Conservation (phyloP, 345 rosid genomes). For the Lumnitzera racemosa region DNA sequence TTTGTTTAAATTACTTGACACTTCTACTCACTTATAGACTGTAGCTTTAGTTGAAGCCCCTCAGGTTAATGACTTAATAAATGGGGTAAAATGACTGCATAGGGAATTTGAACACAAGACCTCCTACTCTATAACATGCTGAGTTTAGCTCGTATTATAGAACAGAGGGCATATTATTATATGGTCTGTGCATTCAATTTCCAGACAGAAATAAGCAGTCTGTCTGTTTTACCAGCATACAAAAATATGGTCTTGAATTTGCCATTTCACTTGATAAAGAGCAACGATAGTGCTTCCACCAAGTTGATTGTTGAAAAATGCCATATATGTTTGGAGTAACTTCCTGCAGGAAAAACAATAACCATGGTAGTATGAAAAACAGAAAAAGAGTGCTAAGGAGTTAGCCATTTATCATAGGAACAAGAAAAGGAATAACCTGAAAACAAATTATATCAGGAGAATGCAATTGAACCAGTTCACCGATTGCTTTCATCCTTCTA, state of each 20-base stretch:
- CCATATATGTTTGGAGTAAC: constrained; percentile 67
- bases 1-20: too few species aligned
- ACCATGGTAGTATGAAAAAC: constrained; percentile 3
- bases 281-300: constrained; percentile 86
- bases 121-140: too few species aligned
- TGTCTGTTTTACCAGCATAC: constrained; percentile 59
- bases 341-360: constrained; percentile 41
- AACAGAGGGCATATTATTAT: neutral
- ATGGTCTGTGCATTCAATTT: neutral
- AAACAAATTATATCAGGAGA: constrained; percentile 85
- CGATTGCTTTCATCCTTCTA: constrained; percentile 73
- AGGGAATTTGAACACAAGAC: too few species aligned
- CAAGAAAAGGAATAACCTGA: constrained; percentile 47
- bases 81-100: too few species aligned
- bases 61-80: too few species aligned
- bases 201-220: neutral
- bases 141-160: neutral
- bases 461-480: constrained; percentile 66
- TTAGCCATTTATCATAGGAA: neutral
- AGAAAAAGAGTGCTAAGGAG: constrained; percentile 3
- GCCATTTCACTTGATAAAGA: constrained; percentile 46
- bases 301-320: constrained; percentile 47
- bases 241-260: constrained; percentile 49
- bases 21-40: too few species aligned
- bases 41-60: too few species aligned